Base-by-base conservation (phyloP, 345 rosid species). In the Tarenaya hassleriana region DNA sequence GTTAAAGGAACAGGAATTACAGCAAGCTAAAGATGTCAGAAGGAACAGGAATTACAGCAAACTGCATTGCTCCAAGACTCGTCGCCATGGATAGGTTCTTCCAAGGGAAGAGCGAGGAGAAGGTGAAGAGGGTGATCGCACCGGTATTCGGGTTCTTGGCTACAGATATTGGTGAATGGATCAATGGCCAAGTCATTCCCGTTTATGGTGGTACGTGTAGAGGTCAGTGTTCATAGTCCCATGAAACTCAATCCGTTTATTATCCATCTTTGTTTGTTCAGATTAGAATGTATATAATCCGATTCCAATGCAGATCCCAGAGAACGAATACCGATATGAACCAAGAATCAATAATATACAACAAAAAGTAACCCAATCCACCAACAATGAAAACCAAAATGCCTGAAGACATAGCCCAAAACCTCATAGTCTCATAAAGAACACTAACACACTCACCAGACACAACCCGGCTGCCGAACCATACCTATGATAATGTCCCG, bases 21-120 rank as follows among this genome's bases (percentile, higher is more conserved):
- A 12, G 76, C 79, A 11, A 73, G 71, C 47, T 71, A 73, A 77
- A 64, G 79, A 73, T 57, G 76, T 77, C 2, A 77, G n/a, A 71
- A 50, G 82, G 79, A 5, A 68, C 73, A 5, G 61, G 79, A 8
- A 77, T 73, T 34, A 71, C 79, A 12, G 76, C 79, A 11, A 73
- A 73, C 47, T 71, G 78, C 1, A 76, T 77, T 16, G 73, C 82
- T 33, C 82, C 82, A 1, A 74, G 82, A 32, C 74, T 75, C 1
- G 62, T 71, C 6, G 82, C 77, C 13, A 74, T 73, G 0, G 79
- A 77, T 1, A 53, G 74, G 75, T 77, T 74, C 60, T 69, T 15
- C 2, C 57, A 60, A 0, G 82, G 77, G 1, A 77, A 54, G 58
- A 66, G 15, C 10, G 37, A 71, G 4, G 77, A 74, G 60, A 5